Percentiles rank a stretch among this genome's conserved stretches.
Evolutionary conservation across 73 alveolate species (phyloP).

Genomic region (Paramecium bursaria): DNA sequence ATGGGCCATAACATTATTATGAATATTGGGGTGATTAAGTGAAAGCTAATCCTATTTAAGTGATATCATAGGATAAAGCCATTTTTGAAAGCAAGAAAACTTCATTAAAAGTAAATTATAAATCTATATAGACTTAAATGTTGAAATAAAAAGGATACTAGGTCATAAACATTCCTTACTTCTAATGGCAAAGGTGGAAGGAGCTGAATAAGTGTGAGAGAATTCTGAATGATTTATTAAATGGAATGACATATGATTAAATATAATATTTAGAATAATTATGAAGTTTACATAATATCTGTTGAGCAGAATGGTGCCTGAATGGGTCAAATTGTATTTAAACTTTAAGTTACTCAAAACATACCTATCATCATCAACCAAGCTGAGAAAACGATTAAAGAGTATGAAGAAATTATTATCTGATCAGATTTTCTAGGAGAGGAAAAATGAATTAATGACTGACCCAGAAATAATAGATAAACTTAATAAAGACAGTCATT

Average conservation of each 20-base stretch:
- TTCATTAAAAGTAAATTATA: not conserved
- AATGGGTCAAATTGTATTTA: slow-evolving; percentile 45
- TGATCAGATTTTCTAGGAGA: not conserved
- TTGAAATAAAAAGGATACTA: slow-evolving; percentile 1
- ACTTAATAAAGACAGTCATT: not conserved
- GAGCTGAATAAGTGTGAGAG: not conserved
- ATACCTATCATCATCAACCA: slow-evolving; percentile 13
- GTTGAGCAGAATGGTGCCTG: slow-evolving; percentile 27
- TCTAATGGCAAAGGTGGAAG: slow-evolving; percentile 36
- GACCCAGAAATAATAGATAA: not conserved
- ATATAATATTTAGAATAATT: too few relatives aligned
- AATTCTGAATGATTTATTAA: not conserved
- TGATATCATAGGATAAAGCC: not conserved
- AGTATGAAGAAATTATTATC: not conserved
- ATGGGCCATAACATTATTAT: slow-evolving; percentile 54
- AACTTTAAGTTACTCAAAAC: slow-evolving; percentile 47
- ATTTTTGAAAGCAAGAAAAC: slow-evolving; percentile 37
- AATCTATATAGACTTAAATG: not conserved
- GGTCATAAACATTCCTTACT: slow-evolving; percentile 34
- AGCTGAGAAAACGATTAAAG: not conserved
- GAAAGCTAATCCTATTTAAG: not conserved
- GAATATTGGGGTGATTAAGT: not conserved
- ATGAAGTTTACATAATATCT: slow-evolving; percentile 43
- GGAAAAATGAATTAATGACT: not conserved
- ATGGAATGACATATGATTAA: slow-evolving; percentile 12